phyloP scores from a whole-genome alignment of 139 green algal species.

The Chlamydomonas sp. region DNA sequence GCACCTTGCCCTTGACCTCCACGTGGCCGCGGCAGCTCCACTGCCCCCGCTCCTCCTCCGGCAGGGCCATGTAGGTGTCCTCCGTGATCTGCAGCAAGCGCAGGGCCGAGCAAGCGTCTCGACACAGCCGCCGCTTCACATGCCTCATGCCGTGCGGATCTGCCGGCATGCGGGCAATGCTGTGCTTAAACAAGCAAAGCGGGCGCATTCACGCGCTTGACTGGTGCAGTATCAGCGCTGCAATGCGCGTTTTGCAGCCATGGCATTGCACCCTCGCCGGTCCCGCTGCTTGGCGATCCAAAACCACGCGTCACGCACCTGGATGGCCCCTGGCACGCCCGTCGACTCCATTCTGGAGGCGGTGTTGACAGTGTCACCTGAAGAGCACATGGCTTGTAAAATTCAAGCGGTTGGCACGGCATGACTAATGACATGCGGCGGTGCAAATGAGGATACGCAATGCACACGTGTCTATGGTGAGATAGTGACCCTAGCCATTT shows the following conservation, averaged over 20 bases:
- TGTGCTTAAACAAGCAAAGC: no score
- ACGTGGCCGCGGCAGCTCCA: slow-evolving; percentile 28
- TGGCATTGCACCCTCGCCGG: background rate
- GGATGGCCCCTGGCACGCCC: slow-evolving; percentile 38
- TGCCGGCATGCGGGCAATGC: no score
- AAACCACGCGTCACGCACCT: background rate
- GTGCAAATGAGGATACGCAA: background rate
- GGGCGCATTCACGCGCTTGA: no score
- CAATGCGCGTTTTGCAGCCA: background rate
- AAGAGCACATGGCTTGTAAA: background rate
- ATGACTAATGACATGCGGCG: background rate
- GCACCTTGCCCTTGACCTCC: slow-evolving; percentile 56
- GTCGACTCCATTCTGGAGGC: slow-evolving; percentile 51
- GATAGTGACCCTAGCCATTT: no score
- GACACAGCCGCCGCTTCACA: background rate
- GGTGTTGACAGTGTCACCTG: slow-evolving; percentile 48
- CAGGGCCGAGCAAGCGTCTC: background rate
- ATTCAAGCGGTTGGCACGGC: background rate
- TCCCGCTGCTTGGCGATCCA: no score
- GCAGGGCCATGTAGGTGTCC: slow-evolving; percentile 42
- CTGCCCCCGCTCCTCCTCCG: background rate
- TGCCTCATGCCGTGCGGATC: no score
- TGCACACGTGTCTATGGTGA: background rate
- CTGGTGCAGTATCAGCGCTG: no score
- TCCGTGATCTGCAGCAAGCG: slow-evolving; percentile 33